Evolutionary conservation across 2,329 filamentous ascomycete species (phyloP).

Genomic region (Graphilbum sp.): DNA sequence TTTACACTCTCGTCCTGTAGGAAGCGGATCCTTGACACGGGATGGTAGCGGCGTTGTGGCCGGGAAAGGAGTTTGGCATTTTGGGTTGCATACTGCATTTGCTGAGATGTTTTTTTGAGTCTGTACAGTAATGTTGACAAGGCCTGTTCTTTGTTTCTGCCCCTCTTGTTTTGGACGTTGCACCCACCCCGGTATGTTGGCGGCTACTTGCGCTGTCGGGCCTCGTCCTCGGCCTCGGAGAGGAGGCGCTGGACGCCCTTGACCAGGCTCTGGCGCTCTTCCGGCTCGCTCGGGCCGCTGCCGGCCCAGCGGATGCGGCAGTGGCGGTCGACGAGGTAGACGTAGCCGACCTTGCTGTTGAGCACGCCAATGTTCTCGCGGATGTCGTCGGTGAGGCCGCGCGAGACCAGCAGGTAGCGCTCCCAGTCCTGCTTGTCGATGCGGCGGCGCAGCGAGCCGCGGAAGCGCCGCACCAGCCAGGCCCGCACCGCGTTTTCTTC

Average conservation of each 20-base stretch:
- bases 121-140: neutral
- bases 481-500: conserved; percentile 64
- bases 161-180: neutral
- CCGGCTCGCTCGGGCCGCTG: conserved; percentile 49
- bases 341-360: conserved; percentile 87
- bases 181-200: too few species aligned
- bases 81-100: too few species aligned
- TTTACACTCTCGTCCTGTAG: too few species aligned
- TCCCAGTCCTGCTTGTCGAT: conserved; percentile 37
- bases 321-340: conserved; percentile 74
- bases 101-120: too few species aligned
- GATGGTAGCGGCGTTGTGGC: too few species aligned
- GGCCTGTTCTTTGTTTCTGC: neutral
- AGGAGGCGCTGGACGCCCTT: conserved; percentile 48
- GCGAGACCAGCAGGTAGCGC: conserved; percentile 44
- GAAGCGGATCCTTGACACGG: too few species aligned
- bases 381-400: conserved; percentile 42
- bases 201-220: neutral
- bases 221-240: conserved; percentile 10
- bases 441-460: conserved; percentile 31
- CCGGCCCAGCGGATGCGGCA: conserved; percentile 92
- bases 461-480: conserved; percentile 39
- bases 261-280: conserved; percentile 51
- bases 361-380: conserved; percentile 51
- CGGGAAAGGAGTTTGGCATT: too few species aligned